Evolutionary conservation across 2,329 filamentous ascomycete genomes (phyloP), one percentile per base, ranked within the genome.

Genomic region (Verticillium dahliae): DNA sequence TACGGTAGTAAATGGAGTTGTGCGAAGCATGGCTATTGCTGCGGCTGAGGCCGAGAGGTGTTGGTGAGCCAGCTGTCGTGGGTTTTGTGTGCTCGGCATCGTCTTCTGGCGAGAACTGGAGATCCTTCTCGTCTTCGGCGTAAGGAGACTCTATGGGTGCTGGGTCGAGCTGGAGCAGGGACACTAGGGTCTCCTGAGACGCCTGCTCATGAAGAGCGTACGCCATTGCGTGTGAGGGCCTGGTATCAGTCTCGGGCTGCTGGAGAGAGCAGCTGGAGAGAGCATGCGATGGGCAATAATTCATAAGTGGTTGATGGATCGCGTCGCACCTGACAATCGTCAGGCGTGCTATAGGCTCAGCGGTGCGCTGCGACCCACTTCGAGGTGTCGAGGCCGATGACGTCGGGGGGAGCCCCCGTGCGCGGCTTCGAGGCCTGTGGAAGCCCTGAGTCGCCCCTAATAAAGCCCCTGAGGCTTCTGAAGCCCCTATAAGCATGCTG

Each of bases 1-100:
- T 80, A 92, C 90, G 78, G 76, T 93, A 95, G 76, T 87, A 94
- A 69, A 90, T 85, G 61, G 90, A 82, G 9, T 88, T 85, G 69
- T 87, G 87, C n/a, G 86, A 82, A 55, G 69, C 67, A 50, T 64
- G 62, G 39, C 39, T 41, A 57, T 61, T 59, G 37, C 72, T 76
- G 34, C 81, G 78, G 68, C 89, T 88, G 27, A 93, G 79, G 1
- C 88, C 87, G 0, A 83, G 74, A 15, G 75, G 71, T 0, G 80
- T 70, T 27, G 58, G 34, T 37, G 76, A 75, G 65, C 83, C 83
- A 57, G 75, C 74, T 63, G 78, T 75, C 62, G 71, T 65, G 18
- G 72, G 69, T 18, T 69, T 67, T 22, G 65, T 66, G 60, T 67
- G 68, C 15, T 74, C 72, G 13, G 14, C 15, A 13, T 33, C 33